Percentiles rank a stretch among this genome's conserved stretches.
Evolutionary conservation across 2,329 filamentous ascomycete genomes (phyloP).

Genomic region (Mariannaea sp.): DNA sequence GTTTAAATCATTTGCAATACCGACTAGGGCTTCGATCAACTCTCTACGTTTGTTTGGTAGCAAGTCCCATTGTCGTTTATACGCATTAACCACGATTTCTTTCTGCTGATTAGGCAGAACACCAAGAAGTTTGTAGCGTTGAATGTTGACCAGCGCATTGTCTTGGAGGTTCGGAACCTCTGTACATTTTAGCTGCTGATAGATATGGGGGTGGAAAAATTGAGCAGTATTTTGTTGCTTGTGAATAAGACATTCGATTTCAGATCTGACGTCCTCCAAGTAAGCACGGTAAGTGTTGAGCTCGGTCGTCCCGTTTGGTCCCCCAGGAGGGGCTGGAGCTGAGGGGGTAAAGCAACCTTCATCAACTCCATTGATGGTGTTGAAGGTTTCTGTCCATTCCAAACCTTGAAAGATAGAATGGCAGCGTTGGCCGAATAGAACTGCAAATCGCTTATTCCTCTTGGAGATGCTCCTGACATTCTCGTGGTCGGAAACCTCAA

Average conservation of each 20-base stretch:
- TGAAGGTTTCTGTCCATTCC: constrained; percentile 51
- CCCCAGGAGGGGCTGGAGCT: constrained; percentile 40
- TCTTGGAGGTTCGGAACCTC: constrained; percentile 38
- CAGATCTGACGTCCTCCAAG: constrained; percentile 55
- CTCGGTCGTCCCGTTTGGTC: constrained; percentile 43
- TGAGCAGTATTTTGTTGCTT: constrained; percentile 41
- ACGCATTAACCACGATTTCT: constrained; percentile 46
- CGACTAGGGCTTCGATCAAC: constrained; percentile 42
- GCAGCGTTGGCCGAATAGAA: constrained; percentile 58
- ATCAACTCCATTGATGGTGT: constrained; percentile 47
- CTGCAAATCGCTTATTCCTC: constrained; percentile 60
- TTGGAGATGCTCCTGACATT: constrained; percentile 55
- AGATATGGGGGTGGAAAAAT: no score
- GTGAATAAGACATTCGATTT: constrained; percentile 52
- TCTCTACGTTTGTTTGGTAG: constrained; percentile 38
- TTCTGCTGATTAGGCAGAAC: constrained; percentile 44
- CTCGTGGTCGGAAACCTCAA: constrained; percentile 44
- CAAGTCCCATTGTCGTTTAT: constrained; percentile 48
- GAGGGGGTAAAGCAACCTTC: constrained; percentile 46
- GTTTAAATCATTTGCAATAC: constrained; percentile 43
- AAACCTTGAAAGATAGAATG: constrained; percentile 55
- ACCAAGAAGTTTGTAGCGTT: constrained; percentile 45
- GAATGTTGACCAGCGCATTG: constrained; percentile 39
- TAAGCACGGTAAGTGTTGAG: constrained; percentile 52
- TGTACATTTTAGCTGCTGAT: constrained; percentile 38